These are phyloP conservation scores for Vigna nakashimae DNA, from an alignment of 306 rosid species.

Conservation along the genomic window DNA sequence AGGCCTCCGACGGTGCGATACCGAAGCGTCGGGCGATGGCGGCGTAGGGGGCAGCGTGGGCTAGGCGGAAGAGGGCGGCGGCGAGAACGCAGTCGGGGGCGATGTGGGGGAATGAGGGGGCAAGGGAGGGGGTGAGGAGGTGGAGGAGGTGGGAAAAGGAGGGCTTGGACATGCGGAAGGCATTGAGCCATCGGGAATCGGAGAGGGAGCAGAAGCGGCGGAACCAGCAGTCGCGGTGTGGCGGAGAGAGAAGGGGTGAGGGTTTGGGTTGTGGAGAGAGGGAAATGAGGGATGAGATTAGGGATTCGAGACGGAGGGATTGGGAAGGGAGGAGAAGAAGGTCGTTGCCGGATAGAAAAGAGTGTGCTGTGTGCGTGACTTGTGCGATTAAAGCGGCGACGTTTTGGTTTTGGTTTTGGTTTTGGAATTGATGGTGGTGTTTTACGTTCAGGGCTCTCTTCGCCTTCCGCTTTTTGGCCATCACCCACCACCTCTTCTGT, in stretches of 20 bases:
- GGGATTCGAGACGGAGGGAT: constrained; percentile 61
- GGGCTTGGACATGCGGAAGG: constrained; percentile 71
- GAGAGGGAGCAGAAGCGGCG: constrained; percentile 58
- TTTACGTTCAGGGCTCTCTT: constrained; percentile 15
- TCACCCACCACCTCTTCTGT: too few species aligned
- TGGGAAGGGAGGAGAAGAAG: constrained; percentile 65
- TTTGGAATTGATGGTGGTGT: background rate
- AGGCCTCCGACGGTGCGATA: constrained; percentile 57
- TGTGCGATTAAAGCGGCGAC: constrained; percentile 45
- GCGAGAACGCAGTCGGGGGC: constrained; percentile 64
- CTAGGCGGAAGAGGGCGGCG: constrained; percentile 73
- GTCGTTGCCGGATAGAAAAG: constrained; percentile 74
- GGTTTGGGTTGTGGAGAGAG: constrained; percentile 34
- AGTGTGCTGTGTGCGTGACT: constrained; percentile 52
- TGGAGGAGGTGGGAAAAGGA: constrained; percentile 70
- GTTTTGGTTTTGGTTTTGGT: constrained; percentile 11
- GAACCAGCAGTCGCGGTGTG: constrained; percentile 65
- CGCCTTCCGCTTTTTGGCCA: constrained; percentile 29
- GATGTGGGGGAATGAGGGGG: constrained; percentile 47
- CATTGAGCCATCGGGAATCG: constrained; percentile 61
- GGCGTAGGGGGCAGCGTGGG: constrained; percentile 71
- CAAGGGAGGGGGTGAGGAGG: constrained; percentile 50
- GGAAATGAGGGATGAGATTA: constrained; percentile 47
- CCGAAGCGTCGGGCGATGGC: constrained; percentile 68
- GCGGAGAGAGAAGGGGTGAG: constrained; percentile 36